A percentile compares a stretch with the other conserved stretches of the same genome.
These are phyloP conservation scores for Cercospora sesami DNA, from an alignment of 2,329 filamentous ascomycete species.

Conservation along the genomic window DNA sequence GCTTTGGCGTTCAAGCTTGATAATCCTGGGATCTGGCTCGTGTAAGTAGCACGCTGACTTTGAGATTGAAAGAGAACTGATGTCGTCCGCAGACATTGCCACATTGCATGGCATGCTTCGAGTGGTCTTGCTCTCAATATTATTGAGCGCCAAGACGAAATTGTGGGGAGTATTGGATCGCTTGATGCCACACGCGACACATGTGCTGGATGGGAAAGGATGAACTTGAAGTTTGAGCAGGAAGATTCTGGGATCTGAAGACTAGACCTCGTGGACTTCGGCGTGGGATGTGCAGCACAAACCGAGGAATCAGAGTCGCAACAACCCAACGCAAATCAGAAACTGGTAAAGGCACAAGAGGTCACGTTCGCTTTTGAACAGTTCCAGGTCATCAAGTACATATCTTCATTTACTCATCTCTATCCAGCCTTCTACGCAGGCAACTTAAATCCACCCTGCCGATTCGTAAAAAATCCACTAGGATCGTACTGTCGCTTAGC, in stretches of 20 bases:
- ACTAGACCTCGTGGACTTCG: not conserved
- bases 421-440: conserved; percentile 13
- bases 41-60: conserved; percentile 33
- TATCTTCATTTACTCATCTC: not conserved
- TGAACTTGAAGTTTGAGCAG: conserved; percentile 21
- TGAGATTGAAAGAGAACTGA: not conserved
- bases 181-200: conserved; percentile 16
- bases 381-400: not conserved
- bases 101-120: conserved; percentile 32
- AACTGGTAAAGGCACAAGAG: not conserved
- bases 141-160: conserved; percentile 29
- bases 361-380: not conserved
- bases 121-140: conserved; percentile 32
- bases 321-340: not conserved
- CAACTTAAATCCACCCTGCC: conserved; percentile 28
- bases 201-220: conserved; percentile 21
- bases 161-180: conserved; percentile 19
- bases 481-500: conserved; percentile 30
- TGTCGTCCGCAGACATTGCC: conserved; percentile 22
- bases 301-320: not conserved
- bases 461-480: conserved; percentile 28
- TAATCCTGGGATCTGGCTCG: conserved; percentile 53
- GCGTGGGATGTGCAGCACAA: too few species aligned
- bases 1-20: conserved; percentile 53
- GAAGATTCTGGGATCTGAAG: conserved; percentile 23